A percentile compares a stretch with the other conserved stretches of the same genome.
Evolutionary conservation across 805 yeast genomes (phyloP).

Genomic region (Candida ficus): DNA sequence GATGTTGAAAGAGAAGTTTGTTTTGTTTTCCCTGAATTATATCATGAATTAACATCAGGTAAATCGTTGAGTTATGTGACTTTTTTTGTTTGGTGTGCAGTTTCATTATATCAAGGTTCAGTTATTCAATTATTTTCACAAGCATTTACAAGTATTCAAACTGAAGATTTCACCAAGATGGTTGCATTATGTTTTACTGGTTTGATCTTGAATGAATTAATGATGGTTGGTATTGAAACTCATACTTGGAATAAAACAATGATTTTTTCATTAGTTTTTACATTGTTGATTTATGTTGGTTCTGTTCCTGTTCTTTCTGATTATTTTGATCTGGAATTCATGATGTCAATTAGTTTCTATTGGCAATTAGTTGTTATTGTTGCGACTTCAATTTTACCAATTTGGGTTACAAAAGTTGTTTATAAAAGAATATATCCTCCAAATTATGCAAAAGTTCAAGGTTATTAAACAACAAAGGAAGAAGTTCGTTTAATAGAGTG

Average conservation of each 20-base stretch:
- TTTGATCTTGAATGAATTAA: slow-evolving; percentile 75
- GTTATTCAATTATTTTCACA: slow-evolving; percentile 83
- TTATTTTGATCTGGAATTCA: slow-evolving; percentile 72
- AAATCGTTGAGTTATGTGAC: slow-evolving; percentile 80
- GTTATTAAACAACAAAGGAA: slow-evolving; percentile 41
- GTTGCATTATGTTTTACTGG: slow-evolving; percentile 85
- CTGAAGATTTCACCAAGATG: slow-evolving; percentile 56
- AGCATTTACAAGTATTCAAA: slow-evolving; percentile 56
- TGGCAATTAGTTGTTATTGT: slow-evolving; percentile 69
- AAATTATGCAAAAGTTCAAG: slow-evolving; percentile 94
- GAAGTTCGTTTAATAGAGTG: too few species aligned
- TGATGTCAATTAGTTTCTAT: slow-evolving; percentile 50
- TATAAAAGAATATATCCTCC: slow-evolving; percentile 84
- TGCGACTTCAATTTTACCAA: slow-evolving; percentile 74
- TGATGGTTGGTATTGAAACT: slow-evolving; percentile 90
- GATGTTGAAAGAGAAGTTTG: slow-evolving; percentile 90
- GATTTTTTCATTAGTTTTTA: slow-evolving; percentile 67
- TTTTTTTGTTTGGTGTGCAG: slow-evolving; percentile 85
- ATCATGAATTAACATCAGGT: slow-evolving; percentile 87
- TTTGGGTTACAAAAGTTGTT: slow-evolving; percentile 77
- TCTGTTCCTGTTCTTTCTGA: slow-evolving; percentile 83
- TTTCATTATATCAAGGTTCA: slow-evolving; percentile 87
- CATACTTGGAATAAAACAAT: slow-evolving; percentile 86
- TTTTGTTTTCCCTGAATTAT: slow-evolving; percentile 87
- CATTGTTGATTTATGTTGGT: slow-evolving; percentile 59